These are phyloP conservation scores for Pseudogymnoascus destructans DNA, from an alignment of 2,329 filamentous ascomycete genomes.

Conservation along the genomic window DNA sequence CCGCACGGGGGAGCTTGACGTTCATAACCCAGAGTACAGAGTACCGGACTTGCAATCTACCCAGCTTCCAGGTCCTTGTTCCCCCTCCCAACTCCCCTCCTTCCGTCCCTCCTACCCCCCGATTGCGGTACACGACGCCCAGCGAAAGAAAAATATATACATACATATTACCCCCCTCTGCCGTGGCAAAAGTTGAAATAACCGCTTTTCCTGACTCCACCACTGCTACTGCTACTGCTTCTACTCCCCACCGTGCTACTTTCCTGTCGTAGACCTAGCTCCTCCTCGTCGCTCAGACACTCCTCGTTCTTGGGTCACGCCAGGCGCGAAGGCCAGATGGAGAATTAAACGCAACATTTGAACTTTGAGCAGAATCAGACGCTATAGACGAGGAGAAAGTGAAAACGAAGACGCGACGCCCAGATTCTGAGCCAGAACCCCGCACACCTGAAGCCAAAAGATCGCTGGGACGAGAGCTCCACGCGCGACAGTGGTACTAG, in stretches of 20 bases:
- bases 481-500: not conserved
- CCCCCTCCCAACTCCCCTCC: not conserved
- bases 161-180: not conserved
- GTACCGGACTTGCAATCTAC: not conserved
- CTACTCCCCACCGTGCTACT: not conserved
- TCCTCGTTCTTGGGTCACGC: not conserved
- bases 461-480: not conserved
- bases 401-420: not conserved
- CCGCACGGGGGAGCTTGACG: not conserved
- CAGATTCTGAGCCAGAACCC: not conserved
- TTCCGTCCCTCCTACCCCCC: not conserved
- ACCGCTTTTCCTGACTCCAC: not conserved
- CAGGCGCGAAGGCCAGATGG: no score
- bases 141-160: not conserved
- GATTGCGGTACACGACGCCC: not conserved
- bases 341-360: no score
- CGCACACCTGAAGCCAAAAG: not conserved
- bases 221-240: not conserved
- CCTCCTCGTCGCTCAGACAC: not conserved
- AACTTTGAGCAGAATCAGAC: not conserved
- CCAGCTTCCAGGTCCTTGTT: not conserved
- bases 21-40: not conserved
- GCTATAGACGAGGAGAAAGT: conserved; percentile 8
- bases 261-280: not conserved
- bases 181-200: not conserved